A percentile compares a stretch with the other conserved stretches of the same genome.
Conservation (phyloP, 495 filamentous ascomycete genomes). For the Penicillium salamii region DNA sequence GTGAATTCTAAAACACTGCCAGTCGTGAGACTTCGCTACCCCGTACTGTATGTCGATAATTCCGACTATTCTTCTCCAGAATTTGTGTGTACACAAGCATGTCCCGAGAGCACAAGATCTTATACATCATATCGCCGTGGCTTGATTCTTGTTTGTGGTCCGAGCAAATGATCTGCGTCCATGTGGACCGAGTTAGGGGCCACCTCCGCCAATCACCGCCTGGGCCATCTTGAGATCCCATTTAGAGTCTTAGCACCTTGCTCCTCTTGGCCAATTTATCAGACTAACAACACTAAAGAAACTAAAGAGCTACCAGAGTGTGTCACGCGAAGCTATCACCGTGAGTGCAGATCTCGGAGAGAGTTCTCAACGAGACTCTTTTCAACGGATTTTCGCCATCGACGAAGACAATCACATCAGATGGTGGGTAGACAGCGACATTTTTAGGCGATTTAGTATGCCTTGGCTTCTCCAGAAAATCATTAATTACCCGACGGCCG, state of each 20-base stretch:
- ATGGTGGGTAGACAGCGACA: background rate
- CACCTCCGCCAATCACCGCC: slow-evolving; percentile 1
- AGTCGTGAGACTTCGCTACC: too few species aligned
- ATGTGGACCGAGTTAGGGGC: slow-evolving; percentile 1
- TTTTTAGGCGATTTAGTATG: background rate
- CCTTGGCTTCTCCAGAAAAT: background rate
- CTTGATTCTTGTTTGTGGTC: slow-evolving; percentile 10
- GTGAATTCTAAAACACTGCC: background rate
- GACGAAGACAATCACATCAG: background rate
- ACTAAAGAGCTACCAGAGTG: background rate
- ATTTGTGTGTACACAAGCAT: background rate
- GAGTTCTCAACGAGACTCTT: background rate
- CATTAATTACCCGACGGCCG: background rate
- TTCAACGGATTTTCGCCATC: background rate
- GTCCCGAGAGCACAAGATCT: background rate
- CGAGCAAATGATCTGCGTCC: slow-evolving; percentile 7
- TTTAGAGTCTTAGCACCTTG: background rate
- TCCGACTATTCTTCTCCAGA: background rate
- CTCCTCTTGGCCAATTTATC: background rate
- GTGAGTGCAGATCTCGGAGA: background rate
- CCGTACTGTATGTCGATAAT: too few species aligned
- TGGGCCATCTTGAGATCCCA: background rate
- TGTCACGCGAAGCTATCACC: background rate
- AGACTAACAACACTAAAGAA: background rate
- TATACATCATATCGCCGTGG: slow-evolving; percentile 8